Conservation (phyloP, 164 flowering plant species). For the Vitis riparia region DNA sequence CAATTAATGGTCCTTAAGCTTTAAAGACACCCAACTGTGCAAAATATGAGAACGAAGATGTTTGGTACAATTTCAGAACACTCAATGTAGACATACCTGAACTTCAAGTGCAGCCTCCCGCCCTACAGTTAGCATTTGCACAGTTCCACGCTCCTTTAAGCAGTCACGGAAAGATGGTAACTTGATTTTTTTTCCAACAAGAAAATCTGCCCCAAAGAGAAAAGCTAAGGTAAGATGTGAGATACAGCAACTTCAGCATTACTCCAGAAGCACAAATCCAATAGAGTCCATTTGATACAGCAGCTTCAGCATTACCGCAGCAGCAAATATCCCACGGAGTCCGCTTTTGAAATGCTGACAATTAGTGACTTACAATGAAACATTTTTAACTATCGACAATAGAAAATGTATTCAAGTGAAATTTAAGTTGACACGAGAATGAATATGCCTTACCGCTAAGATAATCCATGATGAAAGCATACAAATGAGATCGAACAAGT, state of each 20-base stretch:
- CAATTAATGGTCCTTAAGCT: not conserved
- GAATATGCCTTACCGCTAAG: conserved; percentile 58
- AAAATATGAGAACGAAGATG: not conserved
- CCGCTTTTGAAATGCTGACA: conserved; percentile 64
- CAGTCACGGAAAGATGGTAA: conserved; percentile 88
- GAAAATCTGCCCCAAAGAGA: conserved; percentile 81
- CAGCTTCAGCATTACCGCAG: conserved; percentile 76
- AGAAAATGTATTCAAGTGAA: conserved; percentile 10
- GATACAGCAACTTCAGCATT: conserved; percentile 40
- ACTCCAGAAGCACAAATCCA: conserved; percentile 40
- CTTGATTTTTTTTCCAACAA: conserved; percentile 77
- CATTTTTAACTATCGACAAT: conserved; percentile 27
- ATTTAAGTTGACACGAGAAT: conserved; percentile 9
- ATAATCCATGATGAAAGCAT: conserved; percentile 84
- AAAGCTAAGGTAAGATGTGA: conserved; percentile 34
- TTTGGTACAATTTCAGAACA: not conserved
- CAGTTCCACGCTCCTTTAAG: conserved; percentile 85
- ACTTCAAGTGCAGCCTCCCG: conserved; percentile 95
- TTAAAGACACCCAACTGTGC: not conserved
- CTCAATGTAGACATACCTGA: conserved; percentile 56
- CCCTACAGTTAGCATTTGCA: conserved; percentile 90
- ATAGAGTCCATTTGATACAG: conserved; percentile 42
- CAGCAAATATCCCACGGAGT: conserved; percentile 67
- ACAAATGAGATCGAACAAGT: conserved; percentile 64
- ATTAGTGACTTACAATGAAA: conserved; percentile 58